These are phyloP conservation scores for Penicillium frequentans DNA, from an alignment of 2,329 filamentous ascomycete genomes.

Conservation along the genomic window DNA sequence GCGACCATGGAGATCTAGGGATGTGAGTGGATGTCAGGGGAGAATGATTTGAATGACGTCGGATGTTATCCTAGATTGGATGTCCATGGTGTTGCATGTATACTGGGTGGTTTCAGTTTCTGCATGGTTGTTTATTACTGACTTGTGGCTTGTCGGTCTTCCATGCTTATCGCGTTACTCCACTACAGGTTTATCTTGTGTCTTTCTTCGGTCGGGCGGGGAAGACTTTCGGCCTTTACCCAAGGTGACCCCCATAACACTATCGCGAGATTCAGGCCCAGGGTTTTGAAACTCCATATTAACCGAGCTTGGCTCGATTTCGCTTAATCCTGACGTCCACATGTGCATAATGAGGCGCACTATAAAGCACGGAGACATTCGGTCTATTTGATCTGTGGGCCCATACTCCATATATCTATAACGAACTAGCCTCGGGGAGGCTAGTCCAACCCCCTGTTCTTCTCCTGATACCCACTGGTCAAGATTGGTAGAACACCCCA, in stretches of 20 bases:
- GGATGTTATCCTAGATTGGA: not conserved
- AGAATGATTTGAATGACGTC: not conserved
- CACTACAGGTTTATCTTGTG: no score
- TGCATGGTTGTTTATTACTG: not conserved
- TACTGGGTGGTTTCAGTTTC: not conserved
- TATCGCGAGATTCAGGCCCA: no score
- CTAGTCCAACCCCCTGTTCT: not conserved
- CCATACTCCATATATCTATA: not conserved
- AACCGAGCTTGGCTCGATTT: no score
- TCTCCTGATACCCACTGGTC: not conserved
- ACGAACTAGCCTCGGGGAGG: not conserved
- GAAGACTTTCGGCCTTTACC: no score
- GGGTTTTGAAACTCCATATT: no score
- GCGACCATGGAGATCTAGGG: constrained; percentile 7
- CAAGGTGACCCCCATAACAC: no score
- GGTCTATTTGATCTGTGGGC: no score
- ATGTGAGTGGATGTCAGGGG: not conserved
- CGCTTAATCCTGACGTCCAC: no score
- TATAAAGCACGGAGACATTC: no score
- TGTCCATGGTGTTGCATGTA: not conserved
- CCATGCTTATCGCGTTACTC: no score
- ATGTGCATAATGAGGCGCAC: no score
- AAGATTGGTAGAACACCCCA: not conserved
- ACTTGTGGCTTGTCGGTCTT: not conserved
- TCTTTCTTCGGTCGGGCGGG: no score